These are phyloP conservation scores for Aspergillus ellipticus DNA, from an alignment of 495 filamentous ascomycete genomes.

Conservation along the genomic window DNA sequence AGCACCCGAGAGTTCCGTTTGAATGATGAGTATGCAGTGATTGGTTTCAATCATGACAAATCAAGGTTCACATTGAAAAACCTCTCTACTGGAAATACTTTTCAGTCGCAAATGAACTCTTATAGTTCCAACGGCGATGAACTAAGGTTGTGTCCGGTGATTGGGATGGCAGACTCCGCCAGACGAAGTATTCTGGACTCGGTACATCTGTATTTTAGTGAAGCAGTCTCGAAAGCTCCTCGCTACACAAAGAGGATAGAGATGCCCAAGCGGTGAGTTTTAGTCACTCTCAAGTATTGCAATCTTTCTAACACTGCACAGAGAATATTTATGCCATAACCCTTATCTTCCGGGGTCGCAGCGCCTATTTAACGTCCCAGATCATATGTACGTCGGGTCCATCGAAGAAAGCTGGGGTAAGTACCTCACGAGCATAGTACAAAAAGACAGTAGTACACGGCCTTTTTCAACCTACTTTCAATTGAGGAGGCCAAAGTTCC, in stretches of 20 bases:
- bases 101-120: not conserved
- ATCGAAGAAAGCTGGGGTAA: conserved; percentile 13
- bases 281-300: not conserved
- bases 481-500: not conserved
- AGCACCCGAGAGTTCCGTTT: conserved; percentile 8
- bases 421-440: conserved; percentile 7
- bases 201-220: conserved; percentile 1
- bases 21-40: conserved; percentile 16
- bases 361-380: conserved; percentile 4
- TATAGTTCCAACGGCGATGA: not conserved
- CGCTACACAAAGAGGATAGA: not conserved
- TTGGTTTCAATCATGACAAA: not conserved
- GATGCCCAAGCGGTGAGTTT: conserved; percentile 8
- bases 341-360: not conserved
- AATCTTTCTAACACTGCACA: not conserved
- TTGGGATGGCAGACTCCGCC: conserved; percentile 8
- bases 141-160: conserved; percentile 8
- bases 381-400: conserved; percentile 9
- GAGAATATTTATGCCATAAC: not conserved
- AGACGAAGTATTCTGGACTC: conserved; percentile 11
- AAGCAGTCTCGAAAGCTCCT: not conserved
- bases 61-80: conserved; percentile 9
- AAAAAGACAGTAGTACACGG: not conserved
- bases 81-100: not conserved
- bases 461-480: not conserved